These are phyloP conservation scores for Grammothele lineata DNA, from an alignment of 768 basidiomycete genomes.

Conservation along the genomic window DNA sequence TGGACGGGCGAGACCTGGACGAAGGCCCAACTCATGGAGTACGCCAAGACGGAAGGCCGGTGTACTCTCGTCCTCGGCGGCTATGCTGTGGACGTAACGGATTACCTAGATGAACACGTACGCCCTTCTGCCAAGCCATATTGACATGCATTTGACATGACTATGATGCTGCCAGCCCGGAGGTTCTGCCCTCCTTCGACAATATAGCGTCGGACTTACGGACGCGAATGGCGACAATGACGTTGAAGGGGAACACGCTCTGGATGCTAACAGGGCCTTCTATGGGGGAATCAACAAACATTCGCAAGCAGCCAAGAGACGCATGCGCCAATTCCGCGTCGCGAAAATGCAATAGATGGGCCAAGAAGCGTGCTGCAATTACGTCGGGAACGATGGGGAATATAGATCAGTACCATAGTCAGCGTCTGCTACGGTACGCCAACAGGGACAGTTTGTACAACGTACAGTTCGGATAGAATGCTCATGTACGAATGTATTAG, in stretches of 20 bases:
- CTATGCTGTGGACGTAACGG: constrained; percentile 56
- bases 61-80: constrained; percentile 58
- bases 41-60: constrained; percentile 25
- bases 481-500: no score
- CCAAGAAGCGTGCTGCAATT: no score
- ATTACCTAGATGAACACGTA: constrained; percentile 66
- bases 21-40: constrained; percentile 32
- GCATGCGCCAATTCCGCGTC: constrained; percentile 45
- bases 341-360: constrained; percentile 35
- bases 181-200: constrained; percentile 47
- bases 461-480: no score
- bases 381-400: no score
- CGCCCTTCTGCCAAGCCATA: constrained; percentile 22
- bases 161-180: constrained; percentile 71
- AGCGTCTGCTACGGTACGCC: no score
- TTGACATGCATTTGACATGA: background rate
- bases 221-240: constrained; percentile 2
- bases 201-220: constrained; percentile 43
- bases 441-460: no score
- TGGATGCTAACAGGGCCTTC: constrained; percentile 61
- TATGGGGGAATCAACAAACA: constrained; percentile 72
- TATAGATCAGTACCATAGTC: no score
- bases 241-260: constrained; percentile 11
- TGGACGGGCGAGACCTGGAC: constrained; percentile 44
- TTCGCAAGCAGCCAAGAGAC: constrained; percentile 49